These are phyloP conservation scores for Fusarium pseudoanthophilum DNA, from an alignment of 2,329 filamentous ascomycete genomes.

Conservation along the genomic window DNA sequence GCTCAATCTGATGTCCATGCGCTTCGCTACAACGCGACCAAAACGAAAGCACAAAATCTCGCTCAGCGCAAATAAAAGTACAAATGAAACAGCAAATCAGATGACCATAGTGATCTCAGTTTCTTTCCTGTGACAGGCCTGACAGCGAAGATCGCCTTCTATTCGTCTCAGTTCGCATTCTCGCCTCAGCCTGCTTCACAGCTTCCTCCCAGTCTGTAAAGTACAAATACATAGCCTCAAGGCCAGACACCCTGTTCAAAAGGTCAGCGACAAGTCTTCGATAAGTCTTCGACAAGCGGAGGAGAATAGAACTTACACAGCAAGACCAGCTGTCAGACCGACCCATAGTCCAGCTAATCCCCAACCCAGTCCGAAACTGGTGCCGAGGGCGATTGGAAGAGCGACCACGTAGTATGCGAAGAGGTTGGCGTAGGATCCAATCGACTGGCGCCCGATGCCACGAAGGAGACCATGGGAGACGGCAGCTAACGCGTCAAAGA, in stretches of 20 bases:
- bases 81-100: accelerated
- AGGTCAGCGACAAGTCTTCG: accelerated
- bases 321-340: constrained; percentile 78
- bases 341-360: constrained; percentile 82
- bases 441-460: constrained; percentile 83
- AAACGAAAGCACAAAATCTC: accelerated
- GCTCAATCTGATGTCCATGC: neutral
- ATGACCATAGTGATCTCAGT: accelerated
- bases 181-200: constrained; percentile 36
- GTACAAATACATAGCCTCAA: constrained; percentile 35
- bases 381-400: constrained; percentile 81
- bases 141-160: constrained; percentile 24
- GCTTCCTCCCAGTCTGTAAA: constrained; percentile 39
- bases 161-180: constrained; percentile 34
- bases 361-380: constrained; percentile 80
- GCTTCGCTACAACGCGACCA: neutral
- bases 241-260: constrained; percentile 12
- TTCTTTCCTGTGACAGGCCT: neutral
- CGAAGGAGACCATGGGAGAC: constrained; percentile 85
- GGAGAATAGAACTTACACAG: constrained; percentile 57
- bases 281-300: no score
- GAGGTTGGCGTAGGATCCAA: constrained; percentile 87
- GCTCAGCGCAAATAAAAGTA: accelerated
- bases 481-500: constrained; percentile 84
- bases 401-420: constrained; percentile 88